Evolutionary conservation across 345 rosid species (phyloP), one percentile per base, ranked within the genome.

Genomic region (Orychophragmus violaceus): DNA sequence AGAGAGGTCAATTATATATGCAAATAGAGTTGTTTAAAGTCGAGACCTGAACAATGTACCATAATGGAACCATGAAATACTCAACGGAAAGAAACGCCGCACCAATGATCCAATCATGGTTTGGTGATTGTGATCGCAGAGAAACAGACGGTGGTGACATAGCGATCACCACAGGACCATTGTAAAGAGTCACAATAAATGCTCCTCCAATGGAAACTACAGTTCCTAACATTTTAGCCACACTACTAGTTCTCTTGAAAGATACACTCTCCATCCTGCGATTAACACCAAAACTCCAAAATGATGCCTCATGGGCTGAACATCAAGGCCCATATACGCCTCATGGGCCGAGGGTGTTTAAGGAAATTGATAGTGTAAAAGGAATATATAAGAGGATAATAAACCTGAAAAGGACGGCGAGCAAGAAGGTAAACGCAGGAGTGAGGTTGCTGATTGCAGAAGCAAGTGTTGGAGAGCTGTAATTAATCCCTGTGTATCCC

Each of bases 1-100:
- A 49, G 3, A 49, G 28, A 36, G 2, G 55, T 21, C 3, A 13
- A 13, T 29, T 5, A 33, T 2, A 9, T 21, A 24, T 28, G 25
- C 5, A 28, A 0, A 62, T 17, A 46, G n/a, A 46, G 46, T 62
- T 48, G 10, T 4, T 9, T 8, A 68, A 1, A 18, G 53, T 17
- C n/a, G 13, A n/a, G 77, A 93, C 98, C 97, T 85, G 90, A 74
- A 93, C 88, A 68, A 93, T 88, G 81, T 86, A 86, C 97, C 97
- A 88, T 3, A 93, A 59, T 3, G 98, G 90, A 63, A 84, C 67
- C 5, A 87, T 73, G 17, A 86, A 72, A 33, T 93, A 88, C 72
- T 86, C 91, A 1, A 79, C 88, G 0, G 90, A 58, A 27, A 93
- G 91, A 13, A 86, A 83, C 52, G 80, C 54, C 0, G 91, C 96